Base-by-base conservation (phyloP, 2,329 filamentous ascomycete genomes). In the Aureobasidium subglaciale region DNA sequence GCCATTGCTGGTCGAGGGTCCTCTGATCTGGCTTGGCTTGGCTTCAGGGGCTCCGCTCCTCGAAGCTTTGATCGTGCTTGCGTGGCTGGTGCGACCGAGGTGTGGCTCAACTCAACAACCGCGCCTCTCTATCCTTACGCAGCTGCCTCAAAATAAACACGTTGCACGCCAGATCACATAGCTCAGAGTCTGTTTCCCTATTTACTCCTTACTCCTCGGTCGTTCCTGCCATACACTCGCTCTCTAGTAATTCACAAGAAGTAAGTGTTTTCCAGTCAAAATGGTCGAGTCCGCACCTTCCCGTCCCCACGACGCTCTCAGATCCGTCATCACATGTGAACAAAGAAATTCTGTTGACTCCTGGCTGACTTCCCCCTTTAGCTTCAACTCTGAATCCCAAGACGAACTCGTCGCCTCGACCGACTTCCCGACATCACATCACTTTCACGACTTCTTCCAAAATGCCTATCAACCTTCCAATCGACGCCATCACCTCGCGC, bases 401-500 rank as follows among this genome's bases (percentile, higher is more conserved):
- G 8, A 29, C 29, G 25, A 5, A 24, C 20, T 46, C 41, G 24
- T 43, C 38, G 20, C 34, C 32, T 42, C 50, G 37, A 54, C 13
- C 30, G 30, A 16, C 53, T 46, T 27, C 11, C 15, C 13, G 25
- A 32, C 38, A 20, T 24, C 25, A 11, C 11, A 35, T 6, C 10
- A 40, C 24, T 15, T 4, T 29, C 9, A 2, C 35, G 16, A 34
- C 24, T 29, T n/a, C 49, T 11, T 27, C 13, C 40, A 57, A 30
- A 27, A 96, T 95, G 90, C 80, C 88, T 71, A 89, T 97, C 68
- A 88, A 89, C 79, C 93, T 99, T 64, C 93, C 93, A 56, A 79
- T 97, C 67, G 91, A 96, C 72, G 84, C 86, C 67, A 76, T 97
- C 71, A 95, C 92, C 72, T 95, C 90, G 65, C 86, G 91, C 65